Evolutionary conservation across 352 stramenopile species (phyloP).

Genomic region (Blastocystis sp.): DNA sequence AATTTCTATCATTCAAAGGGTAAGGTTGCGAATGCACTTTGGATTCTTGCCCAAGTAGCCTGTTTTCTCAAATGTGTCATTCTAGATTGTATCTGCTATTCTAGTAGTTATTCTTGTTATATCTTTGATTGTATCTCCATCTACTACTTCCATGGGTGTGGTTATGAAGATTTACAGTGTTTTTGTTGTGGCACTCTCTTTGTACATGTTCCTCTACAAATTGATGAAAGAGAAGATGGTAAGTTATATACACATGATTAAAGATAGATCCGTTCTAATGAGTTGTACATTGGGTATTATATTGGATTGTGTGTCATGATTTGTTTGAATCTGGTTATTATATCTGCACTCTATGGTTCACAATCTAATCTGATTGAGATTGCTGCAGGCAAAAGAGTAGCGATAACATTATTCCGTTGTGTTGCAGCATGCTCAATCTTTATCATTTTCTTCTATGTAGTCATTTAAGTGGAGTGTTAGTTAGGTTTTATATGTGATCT

Average conservation of each 20-base stretch:
- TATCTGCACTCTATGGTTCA: conserved; percentile 50
- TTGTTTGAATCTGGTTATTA: conserved; percentile 36
- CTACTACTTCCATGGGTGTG: conserved; percentile 24
- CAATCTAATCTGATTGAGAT: conserved; percentile 58
- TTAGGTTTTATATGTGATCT: conserved; percentile 9
- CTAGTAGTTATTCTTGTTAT: neutral
- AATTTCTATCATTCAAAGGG: conserved; percentile 29
- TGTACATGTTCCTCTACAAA: conserved; percentile 48
- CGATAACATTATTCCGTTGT: conserved; percentile 12
- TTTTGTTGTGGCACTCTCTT: conserved; percentile 3
- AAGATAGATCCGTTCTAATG: conserved; percentile 8
- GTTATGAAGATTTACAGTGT: conserved; percentile 47
- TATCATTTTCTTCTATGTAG: conserved; percentile 33
- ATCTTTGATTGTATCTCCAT: conserved; percentile 4
- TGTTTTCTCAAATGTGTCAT: neutral
- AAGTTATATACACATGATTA: neutral
- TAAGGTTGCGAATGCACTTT: neutral
- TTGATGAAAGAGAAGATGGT: neutral
- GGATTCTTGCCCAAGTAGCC: conserved; percentile 9
- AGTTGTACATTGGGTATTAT: conserved; percentile 47
- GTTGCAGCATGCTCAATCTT: conserved; percentile 21
- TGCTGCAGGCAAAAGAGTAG: neutral
- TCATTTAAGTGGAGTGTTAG: neutral
- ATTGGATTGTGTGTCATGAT: conserved; percentile 48
- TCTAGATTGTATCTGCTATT: conserved; percentile 17